Base-by-base conservation (phyloP, 148 eudicot genomes). In the Fagopyrum homotropicum region DNA sequence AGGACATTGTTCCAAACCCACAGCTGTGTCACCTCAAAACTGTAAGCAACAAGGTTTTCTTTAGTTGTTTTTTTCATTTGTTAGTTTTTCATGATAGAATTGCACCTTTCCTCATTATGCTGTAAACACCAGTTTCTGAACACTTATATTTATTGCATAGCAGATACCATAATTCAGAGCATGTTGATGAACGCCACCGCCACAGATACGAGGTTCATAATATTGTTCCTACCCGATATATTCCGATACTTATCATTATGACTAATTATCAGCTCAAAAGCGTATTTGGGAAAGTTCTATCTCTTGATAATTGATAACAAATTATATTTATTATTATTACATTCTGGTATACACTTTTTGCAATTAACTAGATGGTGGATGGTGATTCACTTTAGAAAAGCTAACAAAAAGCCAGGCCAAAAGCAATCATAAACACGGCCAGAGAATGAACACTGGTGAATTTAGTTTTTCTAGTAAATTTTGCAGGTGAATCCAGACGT, bases 131-230 rank as follows among this genome's bases (percentile, higher is more conserved):
- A 46, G 15, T 46, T 22, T 46, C 19, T 12, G 26, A 35, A 46
- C 19, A 40, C 60, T 30, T 48, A 60, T 72, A 48, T 19, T 29
- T 64, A 29, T 72, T 8, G 61, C 19, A 45, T 73, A 77, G 40
- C 66, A 94, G 98, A 90, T 94, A 92, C 81, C 91, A 79, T 40
- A 90, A 84, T 76, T 79, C 89, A 45, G 82, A 88, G 70, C 82
- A 86, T 80, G 98, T 94, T 56, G 91, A 90, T 77, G 98, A 94
- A 74, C 89, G 97, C 11, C 98, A 94, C 80, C 93, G 99, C 35
- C 99, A 95, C 79, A 89, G 99, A 90, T 95, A 95, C 6, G 99
- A 95, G 99, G 97, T 95, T 80, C 45, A 12, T 76, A 72, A 73
- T 80, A 44, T 72, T 50, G 59, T 75, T 69, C 45, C 51, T 68